Percentiles rank a stretch among this genome's conserved stretches.
These are phyloP conservation scores for Haematococcus sp. DNA, from an alignment of 139 green algal genomes.

Conservation along the genomic window DNA sequence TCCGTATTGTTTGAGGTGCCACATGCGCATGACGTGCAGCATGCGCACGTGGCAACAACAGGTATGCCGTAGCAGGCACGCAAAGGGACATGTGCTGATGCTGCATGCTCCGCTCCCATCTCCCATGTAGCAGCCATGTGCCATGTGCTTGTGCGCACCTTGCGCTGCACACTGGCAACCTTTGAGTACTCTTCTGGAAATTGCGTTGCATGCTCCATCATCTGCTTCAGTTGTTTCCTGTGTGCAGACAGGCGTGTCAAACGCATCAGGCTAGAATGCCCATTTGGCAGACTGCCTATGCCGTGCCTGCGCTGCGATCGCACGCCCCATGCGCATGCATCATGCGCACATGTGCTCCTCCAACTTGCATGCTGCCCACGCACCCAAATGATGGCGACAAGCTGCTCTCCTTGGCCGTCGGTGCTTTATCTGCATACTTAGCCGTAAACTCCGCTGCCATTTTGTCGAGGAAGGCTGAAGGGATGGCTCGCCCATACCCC, in stretches of 20 bases:
- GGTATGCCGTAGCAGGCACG: no score
- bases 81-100: no score
- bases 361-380: slow-evolving; percentile 3
- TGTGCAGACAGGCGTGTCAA: background rate
- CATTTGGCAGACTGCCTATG: no score
- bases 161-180: slow-evolving; percentile 85
- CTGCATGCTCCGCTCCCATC: no score
- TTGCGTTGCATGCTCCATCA: slow-evolving; percentile 87
- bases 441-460: slow-evolving; percentile 67
- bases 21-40: background rate
- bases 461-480: slow-evolving; percentile 90
- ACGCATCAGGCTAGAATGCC: no score
- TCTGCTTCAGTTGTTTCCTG: slow-evolving; percentile 80
- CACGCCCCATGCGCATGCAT: no score
- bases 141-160: no score
- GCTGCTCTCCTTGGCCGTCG: slow-evolving; percentile 41
- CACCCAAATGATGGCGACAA: slow-evolving; percentile 70
- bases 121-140: no score
- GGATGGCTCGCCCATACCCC: slow-evolving; percentile 82
- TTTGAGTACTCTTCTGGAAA: slow-evolving; percentile 90
- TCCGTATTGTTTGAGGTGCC: no score
- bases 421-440: slow-evolving; percentile 77
- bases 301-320: no score
- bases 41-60: no score
- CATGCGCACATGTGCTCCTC: no score